Evolutionary conservation across 1,284 basidiomycete genomes (phyloP), one percentile per base, ranked within the genome.

Genomic region (Pseudozyma pruni): DNA sequence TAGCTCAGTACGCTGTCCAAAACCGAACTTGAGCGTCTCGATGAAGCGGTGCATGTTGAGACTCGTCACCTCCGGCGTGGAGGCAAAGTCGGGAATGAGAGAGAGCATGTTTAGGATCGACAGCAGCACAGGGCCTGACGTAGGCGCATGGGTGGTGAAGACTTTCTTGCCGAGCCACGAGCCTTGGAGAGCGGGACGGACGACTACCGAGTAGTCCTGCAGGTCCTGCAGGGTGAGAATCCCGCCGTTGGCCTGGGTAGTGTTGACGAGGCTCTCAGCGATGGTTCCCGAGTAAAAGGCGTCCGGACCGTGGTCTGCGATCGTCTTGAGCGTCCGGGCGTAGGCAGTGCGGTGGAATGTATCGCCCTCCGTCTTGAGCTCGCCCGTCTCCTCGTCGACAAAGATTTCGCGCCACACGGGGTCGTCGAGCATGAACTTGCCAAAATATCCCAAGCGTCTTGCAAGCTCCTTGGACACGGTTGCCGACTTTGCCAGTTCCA

Each of bases 81-180:
- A 38, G 29, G 48, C 38, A 11, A 54, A 55, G 7, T 72, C 67
- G 13, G 71, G 60, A 51, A 72, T 76, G 35, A 64, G 44, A 19
- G 66, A 62, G 31, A 78, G 59, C 20, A 70, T 68, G 69, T 84
- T 80, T 20, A 83, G 62, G 1, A 79, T 72, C 8, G 74, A 75
- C 0, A 83, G 70, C 13, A 83, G 56, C 10, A 83, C 73, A 6
- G 77, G 62, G 0, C 83, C 83, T 16, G 73, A 78, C 17, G 79
- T 80, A 2, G 83, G 83, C 3, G 81, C 81, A 88, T 88, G 57
- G 0, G 90, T 88, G 0, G 92, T 93, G 83, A 92, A 96, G 22
- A 98, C 86, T 58, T 87, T 91, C 74, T 88, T 88, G 39, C 89
- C 89, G 81, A 47, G 94, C 83, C 92, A 98, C 0, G 86, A 88